phyloP scores from a whole-genome alignment of 2,329 filamentous ascomycete genomes.

The Didymella keratinophila region DNA sequence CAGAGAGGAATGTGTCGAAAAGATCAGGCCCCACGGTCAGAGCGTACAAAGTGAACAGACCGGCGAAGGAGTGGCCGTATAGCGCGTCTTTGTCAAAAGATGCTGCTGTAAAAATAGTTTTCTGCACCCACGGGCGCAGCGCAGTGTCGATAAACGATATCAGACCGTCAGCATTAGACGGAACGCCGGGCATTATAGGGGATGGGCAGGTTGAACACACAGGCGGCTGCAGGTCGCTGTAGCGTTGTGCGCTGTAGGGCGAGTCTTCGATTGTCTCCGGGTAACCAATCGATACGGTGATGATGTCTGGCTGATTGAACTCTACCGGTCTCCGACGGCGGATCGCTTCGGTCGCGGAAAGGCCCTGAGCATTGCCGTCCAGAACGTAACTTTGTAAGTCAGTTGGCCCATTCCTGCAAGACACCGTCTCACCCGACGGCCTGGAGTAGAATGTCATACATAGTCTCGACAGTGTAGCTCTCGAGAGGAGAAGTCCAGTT shows the following conservation, averaged over 20 bases:
- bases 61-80: slow-evolving; percentile 61
- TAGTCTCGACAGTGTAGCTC: slow-evolving; percentile 38
- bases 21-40: slow-evolving; percentile 53
- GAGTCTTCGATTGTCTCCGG: slow-evolving; percentile 40
- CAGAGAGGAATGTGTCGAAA: slow-evolving; percentile 57
- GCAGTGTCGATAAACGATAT: slow-evolving; percentile 54
- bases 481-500: slow-evolving; percentile 42
- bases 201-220: slow-evolving; percentile 41
- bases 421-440: not conserved
- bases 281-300: slow-evolving; percentile 45
- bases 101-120: slow-evolving; percentile 42
- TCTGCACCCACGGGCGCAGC: slow-evolving; percentile 48
- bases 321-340: slow-evolving; percentile 44
- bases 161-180: slow-evolving; percentile 57
- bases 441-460: slow-evolving; percentile 28
- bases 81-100: slow-evolving; percentile 53
- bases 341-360: slow-evolving; percentile 40
- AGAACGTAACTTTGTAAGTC: slow-evolving; percentile 37
- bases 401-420: not conserved
- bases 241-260: slow-evolving; percentile 37
- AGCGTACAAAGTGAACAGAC: slow-evolving; percentile 57
- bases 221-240: slow-evolving; percentile 43
- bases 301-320: slow-evolving; percentile 40
- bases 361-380: slow-evolving; percentile 43
- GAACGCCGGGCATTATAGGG: slow-evolving; percentile 40